Conservation (phyloP, 306 rosid genomes). For the Corylus avellana region DNA sequence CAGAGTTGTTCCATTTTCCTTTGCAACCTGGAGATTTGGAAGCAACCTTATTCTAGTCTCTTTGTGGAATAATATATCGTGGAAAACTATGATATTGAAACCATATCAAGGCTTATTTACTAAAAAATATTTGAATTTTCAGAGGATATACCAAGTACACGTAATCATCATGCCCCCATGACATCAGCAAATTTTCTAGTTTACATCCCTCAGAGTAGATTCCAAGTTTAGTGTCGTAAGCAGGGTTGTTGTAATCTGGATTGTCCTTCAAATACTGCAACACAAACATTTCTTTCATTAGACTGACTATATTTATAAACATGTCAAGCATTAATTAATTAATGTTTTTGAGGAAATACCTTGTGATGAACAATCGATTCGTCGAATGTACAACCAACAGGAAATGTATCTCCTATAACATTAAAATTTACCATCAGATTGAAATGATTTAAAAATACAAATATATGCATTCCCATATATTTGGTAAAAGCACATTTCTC, state of each 20-base stretch:
- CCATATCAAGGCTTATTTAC: not conserved
- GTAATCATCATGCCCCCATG: constrained; percentile 61
- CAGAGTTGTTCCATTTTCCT: constrained; percentile 39
- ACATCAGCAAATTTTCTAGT: constrained; percentile 36
- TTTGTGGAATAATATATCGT: too few relatives aligned
- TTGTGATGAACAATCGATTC: constrained; percentile 37
- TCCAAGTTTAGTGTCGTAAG: constrained; percentile 38
- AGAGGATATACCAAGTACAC: constrained; percentile 42
- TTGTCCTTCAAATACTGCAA: constrained; percentile 43
- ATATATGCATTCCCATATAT: not conserved
- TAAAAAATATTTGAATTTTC: not conserved
- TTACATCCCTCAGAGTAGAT: constrained; percentile 40
- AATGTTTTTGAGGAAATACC: constrained; percentile 26
- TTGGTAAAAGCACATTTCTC: constrained; percentile 7
- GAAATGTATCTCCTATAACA: constrained; percentile 41
- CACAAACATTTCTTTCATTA: not conserved
- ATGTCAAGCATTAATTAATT: not conserved
- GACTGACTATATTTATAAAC: not conserved
- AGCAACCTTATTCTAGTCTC: not conserved
- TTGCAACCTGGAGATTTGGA: constrained; percentile 33
- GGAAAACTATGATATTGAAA: not conserved
- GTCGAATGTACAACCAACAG: constrained; percentile 47
- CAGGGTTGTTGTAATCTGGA: constrained; percentile 28
- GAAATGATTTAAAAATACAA: not conserved
- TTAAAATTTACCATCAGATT: not conserved